Conservation (phyloP, 2,329 filamentous ascomycete genomes). For the Apiospora rasikravindrae region DNA sequence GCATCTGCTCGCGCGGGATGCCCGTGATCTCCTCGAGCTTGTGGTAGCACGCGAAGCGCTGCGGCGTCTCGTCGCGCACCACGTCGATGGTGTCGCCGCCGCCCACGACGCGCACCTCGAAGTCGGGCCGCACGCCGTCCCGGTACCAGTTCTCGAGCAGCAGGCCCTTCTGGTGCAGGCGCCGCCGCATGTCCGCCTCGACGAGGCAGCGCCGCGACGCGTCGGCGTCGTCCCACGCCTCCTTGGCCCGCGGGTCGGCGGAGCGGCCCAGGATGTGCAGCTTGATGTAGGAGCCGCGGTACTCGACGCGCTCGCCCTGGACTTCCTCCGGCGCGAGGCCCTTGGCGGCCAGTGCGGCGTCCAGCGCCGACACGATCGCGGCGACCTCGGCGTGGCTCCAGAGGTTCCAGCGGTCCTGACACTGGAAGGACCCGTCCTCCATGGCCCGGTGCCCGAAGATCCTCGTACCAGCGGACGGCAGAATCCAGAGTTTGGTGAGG, state of each 20-base stretch:
- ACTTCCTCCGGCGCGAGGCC: constrained; percentile 44
- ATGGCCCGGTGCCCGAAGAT: constrained; percentile 40
- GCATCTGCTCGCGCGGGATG: background rate
- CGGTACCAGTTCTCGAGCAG: constrained; percentile 37
- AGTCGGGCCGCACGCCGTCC: background rate
- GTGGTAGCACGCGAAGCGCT: background rate
- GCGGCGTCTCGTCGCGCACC: background rate
- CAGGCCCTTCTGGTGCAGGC: constrained; percentile 39
- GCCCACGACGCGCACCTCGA: background rate
- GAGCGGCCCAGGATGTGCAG: constrained; percentile 48
- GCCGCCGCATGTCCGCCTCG: constrained; percentile 41
- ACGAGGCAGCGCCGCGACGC: constrained; percentile 44
- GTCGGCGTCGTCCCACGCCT: constrained; percentile 46
- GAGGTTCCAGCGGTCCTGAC: constrained; percentile 34
- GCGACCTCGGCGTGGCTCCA: constrained; percentile 38
- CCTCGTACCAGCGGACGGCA: constrained; percentile 48
- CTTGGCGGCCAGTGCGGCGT: constrained; percentile 41
- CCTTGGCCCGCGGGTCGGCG: constrained; percentile 43
- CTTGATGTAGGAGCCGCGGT: constrained; percentile 48
- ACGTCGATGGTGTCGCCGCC: background rate
- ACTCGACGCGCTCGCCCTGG: constrained; percentile 46
- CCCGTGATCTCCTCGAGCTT: background rate
- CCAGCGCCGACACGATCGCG: constrained; percentile 41
- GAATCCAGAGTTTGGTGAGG: constrained; percentile 46
- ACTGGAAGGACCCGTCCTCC: background rate